Base-by-base conservation (phyloP, 2,329 filamentous ascomycete genomes). In the Sordariomycetes sp. region DNA sequence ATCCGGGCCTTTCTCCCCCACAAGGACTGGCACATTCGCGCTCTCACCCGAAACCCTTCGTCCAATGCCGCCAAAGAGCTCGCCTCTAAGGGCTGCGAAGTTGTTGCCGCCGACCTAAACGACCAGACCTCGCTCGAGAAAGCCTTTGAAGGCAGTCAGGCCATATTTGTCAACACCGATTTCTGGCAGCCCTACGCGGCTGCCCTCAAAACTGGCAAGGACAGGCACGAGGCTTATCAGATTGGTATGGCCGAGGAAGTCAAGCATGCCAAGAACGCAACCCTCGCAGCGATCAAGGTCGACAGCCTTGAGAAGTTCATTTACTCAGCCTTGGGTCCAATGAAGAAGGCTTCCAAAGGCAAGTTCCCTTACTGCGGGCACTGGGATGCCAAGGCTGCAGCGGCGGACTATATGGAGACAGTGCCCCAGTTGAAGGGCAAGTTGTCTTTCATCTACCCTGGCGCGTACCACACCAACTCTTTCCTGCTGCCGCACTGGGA, bases 131-230 rank as follows among this genome's bases (percentile, higher is more conserved):
- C 56, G 8, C 51, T 72, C 8, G 40, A 53, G 21, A 28, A 42
- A 0, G 64, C 61, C 1, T 69, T 70, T 36, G 15, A 44, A 4
- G 61, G 56, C 3, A 64, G 60, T 4, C 55, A 62, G 36, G 48
- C 60, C 31, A 66, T 75, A 38, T 75, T 74, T 46, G 53, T 57
- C 43, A 64, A 69, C 28, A 74, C 70, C 0, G 61, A 73, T 38
- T 75, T 69, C 48, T 73, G 63, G 61, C 8, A 14, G 17, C 51
- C 57, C 3, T 69, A 66, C 41, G 51, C 51, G 36, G 44, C 52
- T 3, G 48, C 57, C 0, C 51, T 64, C 32, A 53, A 51, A n/a
- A 48, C 55, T 6, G 48, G 51, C 4, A 49, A 50, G 31, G 59
- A 57, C 2, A 35, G 43, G 7, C 47, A 54, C 5, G 53, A 50